Conservation (phyloP, 129 eudicot species). For the Logfia minima region DNA sequence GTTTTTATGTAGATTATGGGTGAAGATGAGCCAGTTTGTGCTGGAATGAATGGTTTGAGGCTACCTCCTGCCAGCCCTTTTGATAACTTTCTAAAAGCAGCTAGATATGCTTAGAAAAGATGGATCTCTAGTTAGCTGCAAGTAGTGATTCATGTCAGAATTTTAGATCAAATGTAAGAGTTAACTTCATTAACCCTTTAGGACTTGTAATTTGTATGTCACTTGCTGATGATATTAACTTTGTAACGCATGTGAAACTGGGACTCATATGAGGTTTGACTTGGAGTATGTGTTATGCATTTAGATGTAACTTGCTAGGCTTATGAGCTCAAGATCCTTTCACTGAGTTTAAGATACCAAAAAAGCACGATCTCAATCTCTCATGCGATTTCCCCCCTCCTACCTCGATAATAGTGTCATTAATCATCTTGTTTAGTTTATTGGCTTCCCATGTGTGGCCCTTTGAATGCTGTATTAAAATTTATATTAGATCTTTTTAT, state of each 20-base stretch:
- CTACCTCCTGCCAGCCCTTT: slow-evolving; percentile 99
- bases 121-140: slow-evolving; percentile 12
- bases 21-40: slow-evolving; percentile 37
- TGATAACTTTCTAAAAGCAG: slow-evolving; percentile 94
- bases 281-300: neutral
- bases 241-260: slow-evolving; percentile 6
- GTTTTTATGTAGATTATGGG: slow-evolving; percentile 44
- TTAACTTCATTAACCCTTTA: slow-evolving; percentile 17
- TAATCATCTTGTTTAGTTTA: too few relatives aligned
- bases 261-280: slow-evolving; percentile 21
- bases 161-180: slow-evolving; percentile 26
- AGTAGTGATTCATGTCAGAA: neutral
- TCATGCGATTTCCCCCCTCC: neutral
- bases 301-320: neutral
- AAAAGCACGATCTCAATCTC: too few relatives aligned
- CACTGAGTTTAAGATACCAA: neutral
- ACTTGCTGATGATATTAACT: neutral
- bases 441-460: too few relatives aligned
- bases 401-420: too few relatives aligned
- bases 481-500: too few relatives aligned
- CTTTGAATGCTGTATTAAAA: too few relatives aligned
- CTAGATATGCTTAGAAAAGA: slow-evolving; percentile 45
- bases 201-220: slow-evolving; percentile 20
- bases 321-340: neutral
- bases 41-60: slow-evolving; percentile 48